A percentile compares a stretch with the other conserved stretches of the same genome.
phyloP scores from a whole-genome alignment of 2,329 filamentous ascomycete genomes.

The Stylonectria norvegica region DNA sequence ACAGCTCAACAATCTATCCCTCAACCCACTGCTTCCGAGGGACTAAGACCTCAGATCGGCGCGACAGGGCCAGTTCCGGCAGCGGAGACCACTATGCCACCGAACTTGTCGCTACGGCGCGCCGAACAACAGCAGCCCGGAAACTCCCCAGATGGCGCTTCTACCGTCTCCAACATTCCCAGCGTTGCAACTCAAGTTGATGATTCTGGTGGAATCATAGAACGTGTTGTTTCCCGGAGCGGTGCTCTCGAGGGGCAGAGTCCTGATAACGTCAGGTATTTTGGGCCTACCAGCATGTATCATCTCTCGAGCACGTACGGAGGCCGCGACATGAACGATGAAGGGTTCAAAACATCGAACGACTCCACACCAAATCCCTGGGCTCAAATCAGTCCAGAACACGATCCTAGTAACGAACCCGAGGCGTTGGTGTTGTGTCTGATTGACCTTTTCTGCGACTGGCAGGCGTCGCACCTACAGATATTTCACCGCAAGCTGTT shows the following conservation, averaged over 20 bases:
- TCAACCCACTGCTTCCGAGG: too few species aligned
- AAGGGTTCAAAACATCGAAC: not conserved
- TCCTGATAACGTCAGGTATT: not conserved
- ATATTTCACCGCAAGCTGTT: not conserved
- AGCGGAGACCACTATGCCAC: too few species aligned
- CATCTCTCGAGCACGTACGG: not conserved
- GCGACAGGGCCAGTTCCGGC: too few species aligned
- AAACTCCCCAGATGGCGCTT: not conserved
- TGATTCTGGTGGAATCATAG: not conserved
- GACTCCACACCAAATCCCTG: not conserved
- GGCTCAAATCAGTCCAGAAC: not conserved
- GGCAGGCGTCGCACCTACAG: not conserved
- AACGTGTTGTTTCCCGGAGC: not conserved
- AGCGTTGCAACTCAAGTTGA: not conserved
- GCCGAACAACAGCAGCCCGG: not conserved
- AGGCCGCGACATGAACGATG: not conserved
- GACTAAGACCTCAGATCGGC: too few species aligned
- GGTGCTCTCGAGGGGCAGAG: not conserved
- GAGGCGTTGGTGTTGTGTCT: not conserved
- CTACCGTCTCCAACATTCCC: not conserved
- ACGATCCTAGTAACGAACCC: not conserved
- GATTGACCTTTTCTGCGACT: not conserved
- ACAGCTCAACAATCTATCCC: too few species aligned
- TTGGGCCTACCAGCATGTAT: not conserved
- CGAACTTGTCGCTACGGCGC: too few species aligned